These are phyloP conservation scores for Backusella australiensis DNA, from an alignment of 192 early-diverging fungal genomes.

Conservation along the genomic window DNA sequence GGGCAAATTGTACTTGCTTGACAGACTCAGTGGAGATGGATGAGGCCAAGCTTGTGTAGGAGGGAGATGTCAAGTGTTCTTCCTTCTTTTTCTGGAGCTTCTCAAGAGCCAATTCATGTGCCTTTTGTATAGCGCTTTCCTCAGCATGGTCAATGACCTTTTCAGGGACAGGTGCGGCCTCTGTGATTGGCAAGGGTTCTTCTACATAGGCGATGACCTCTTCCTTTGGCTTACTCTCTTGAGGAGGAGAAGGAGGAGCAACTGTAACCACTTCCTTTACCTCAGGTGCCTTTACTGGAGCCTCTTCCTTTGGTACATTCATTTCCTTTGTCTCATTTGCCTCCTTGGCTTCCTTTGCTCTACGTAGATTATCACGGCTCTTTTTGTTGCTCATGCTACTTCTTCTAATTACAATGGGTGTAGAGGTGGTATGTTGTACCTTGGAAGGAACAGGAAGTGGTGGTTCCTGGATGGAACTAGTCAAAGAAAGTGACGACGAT, in stretches of 20 bases:
- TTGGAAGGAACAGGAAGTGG: not conserved
- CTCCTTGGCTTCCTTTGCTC: slow-evolving; percentile 12
- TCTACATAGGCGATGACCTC: not conserved
- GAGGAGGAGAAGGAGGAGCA: not conserved
- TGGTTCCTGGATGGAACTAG: slow-evolving; percentile 1
- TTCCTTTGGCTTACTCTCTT: not conserved
- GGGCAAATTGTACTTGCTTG: not conserved
- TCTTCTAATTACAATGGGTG: slow-evolving; percentile 16
- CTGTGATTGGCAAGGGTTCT: not conserved
- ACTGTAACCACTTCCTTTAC: not conserved
- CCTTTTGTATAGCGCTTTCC: not conserved
- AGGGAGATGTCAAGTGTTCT: not conserved
- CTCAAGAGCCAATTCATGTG: not conserved
- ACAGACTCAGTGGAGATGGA: not conserved
- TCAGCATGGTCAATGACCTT: not conserved
- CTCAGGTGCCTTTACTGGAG: not conserved
- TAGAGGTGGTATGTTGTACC: not conserved
- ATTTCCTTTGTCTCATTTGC: not conserved
- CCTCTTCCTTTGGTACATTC: not conserved
- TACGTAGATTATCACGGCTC: slow-evolving; percentile 26
- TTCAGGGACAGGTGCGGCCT: not conserved
- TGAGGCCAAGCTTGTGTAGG: not conserved
- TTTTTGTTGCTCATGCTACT: slow-evolving; percentile 30
- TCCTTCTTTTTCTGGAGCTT: not conserved
- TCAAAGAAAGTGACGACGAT: not conserved